Evolutionary conservation across 768 basidiomycete species (phyloP), one percentile per base, ranked within the genome.

Genomic region (Boletellus ananas): DNA sequence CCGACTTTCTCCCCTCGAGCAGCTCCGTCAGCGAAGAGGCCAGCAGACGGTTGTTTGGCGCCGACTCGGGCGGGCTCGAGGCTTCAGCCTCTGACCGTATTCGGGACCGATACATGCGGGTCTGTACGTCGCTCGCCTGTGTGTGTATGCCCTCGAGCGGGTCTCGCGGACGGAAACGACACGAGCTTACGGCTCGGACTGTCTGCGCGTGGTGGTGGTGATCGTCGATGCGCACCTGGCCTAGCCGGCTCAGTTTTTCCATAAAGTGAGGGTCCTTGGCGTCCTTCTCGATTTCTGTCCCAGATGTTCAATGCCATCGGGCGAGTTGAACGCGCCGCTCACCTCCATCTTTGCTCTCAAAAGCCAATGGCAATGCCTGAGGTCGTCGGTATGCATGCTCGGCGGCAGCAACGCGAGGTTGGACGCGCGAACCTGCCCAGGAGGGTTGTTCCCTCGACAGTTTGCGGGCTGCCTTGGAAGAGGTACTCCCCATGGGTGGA

Each of bases 221-320:
- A 27, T 27, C 25, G 25, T 88, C 80, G 12, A 91, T 87, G 29
- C 70, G 73, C 20, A 90, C 89, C 12, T 79, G 81, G 1, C 88
- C 88, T 2, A 92, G 70, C 34, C 66, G 72, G 56, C 56, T 78
- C 43, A 93, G 67, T 56, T 86, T 89, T 33, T 78, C 73, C 57
- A 87, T 64, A 44, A 91, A 79, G 23, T 89, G 79, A 2, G 86
- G 85, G 59, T 93, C 88, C 47, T 71, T 73, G n/a, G 80, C 75
- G 57, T 92, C 87, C 46, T 61, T 68, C 47, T 80, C 73, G 58
- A 88, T 81, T 8, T 71, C 87, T 88, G 56, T 47, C 40, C 51
- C 43, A 34, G 40, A 38, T 29, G 25, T 42, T 40, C 39, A 33
- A 13, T 11, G 29, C 29, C 31, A 12, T 8, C 16, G 29, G n/a